These are phyloP conservation scores for Hypholoma sublateritium DNA, from an alignment of 768 basidiomycete genomes.

Conservation along the genomic window DNA sequence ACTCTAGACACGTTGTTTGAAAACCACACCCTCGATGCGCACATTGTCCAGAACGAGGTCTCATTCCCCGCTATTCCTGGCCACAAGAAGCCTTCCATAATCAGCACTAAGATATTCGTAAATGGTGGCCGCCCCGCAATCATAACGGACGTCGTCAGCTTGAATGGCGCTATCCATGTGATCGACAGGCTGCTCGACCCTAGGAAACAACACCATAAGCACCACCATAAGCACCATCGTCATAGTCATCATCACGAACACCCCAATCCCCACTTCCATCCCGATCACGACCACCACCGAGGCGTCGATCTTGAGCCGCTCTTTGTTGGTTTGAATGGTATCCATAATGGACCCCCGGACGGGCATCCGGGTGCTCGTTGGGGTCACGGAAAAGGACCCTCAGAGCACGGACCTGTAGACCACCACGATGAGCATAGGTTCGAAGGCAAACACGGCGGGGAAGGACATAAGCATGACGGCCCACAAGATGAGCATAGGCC, in stretches of 20 bases:
- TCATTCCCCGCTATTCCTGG: conserved; percentile 36
- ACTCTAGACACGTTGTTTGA: conserved; percentile 41
- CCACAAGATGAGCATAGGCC: too few species aligned
- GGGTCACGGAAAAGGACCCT: too few species aligned
- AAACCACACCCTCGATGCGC: conserved; percentile 44
- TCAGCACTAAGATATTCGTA: not conserved
- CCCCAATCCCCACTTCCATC: not conserved
- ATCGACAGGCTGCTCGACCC: not conserved
- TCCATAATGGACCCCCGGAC: too few species aligned
- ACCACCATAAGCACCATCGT: not conserved
- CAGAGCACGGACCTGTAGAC: too few species aligned
- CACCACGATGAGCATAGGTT: too few species aligned
- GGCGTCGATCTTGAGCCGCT: not conserved
- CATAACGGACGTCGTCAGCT: not conserved
- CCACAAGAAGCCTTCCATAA: conserved; percentile 21
- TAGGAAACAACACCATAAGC: not conserved
- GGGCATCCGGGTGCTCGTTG: too few species aligned
- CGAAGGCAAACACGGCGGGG: too few species aligned
- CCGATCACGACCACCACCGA: not conserved
- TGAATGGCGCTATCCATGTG: conserved; percentile 4
- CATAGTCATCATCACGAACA: not conserved
- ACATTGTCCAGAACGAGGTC: conserved; percentile 46
- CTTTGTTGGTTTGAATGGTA: not conserved
- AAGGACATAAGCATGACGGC: too few species aligned
- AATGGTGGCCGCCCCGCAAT: not conserved